A percentile compares a stretch with the other conserved stretches of the same genome.
Conservation (phyloP, 805 yeast species). For the Danielia reshetovae region DNA sequence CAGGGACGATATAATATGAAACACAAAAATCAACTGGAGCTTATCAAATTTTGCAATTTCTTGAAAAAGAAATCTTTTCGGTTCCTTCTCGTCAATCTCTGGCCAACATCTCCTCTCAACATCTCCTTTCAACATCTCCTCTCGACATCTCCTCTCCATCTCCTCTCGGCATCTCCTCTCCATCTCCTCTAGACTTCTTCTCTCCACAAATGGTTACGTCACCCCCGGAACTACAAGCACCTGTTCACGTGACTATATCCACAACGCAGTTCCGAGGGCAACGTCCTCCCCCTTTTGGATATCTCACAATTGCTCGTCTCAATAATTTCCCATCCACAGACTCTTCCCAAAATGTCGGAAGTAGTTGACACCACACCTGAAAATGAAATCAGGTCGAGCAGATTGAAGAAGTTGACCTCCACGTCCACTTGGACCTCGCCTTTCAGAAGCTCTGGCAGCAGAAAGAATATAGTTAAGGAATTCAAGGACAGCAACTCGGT, state of each 20-base stretch:
- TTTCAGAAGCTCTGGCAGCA: slow-evolving; percentile 26
- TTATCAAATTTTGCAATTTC: too few species aligned
- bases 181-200: too few species aligned
- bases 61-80: too few species aligned
- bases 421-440: slow-evolving; percentile 40
- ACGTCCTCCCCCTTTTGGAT: slow-evolving; percentile 1
- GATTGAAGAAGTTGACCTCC: slow-evolving; percentile 19
- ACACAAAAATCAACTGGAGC: too few species aligned
- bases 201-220: slow-evolving; percentile 1
- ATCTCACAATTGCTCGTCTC: not conserved
- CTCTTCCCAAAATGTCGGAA: slow-evolving; percentile 1
- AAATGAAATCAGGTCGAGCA: slow-evolving; percentile 2
- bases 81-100: too few species aligned
- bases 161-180: too few species aligned
- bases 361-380: not conserved
- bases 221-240: not conserved
- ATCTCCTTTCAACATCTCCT: too few species aligned
- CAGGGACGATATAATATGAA: too few species aligned
- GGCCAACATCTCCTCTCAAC: too few species aligned
- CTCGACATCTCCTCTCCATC: too few species aligned
- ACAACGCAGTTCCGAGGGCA: slow-evolving; percentile 3
- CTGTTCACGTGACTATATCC: not conserved
- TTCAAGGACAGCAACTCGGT: slow-evolving; percentile 33
- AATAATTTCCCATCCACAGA: too few species aligned
- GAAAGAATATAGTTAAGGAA: slow-evolving; percentile 32